Evolutionary conservation across 768 basidiomycete species (phyloP), one percentile per base, ranked within the genome.

Genomic region (Trametes elegans): DNA sequence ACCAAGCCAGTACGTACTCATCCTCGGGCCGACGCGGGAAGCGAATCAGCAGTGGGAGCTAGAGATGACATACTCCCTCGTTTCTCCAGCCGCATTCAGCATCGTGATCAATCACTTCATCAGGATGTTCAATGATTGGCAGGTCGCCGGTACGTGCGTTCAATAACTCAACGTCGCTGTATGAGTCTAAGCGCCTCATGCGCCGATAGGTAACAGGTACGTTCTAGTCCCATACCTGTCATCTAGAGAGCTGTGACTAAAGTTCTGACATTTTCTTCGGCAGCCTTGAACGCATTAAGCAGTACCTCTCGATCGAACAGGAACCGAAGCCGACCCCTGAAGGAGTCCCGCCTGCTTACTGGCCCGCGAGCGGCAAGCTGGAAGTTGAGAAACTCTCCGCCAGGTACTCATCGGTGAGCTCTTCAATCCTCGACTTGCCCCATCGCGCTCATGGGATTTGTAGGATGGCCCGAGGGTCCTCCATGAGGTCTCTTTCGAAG

Each of bases 321-420:
- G 83, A 85, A 64, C 73, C 73, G 0, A 65, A 51, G 27, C 44
- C 53, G 11, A 51, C 48, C 4, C 40, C 31, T 32, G 57, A 67
- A 7, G 76, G 75, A 4, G 64, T 73, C n/a, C 83, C 83, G 0
- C 81, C 83, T 5, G 83, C 83, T 0, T 78, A 82, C 49, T 85
- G 83, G 84, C 84, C 84, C 2, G 70, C 82, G 1, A 79, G 77
- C 21, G 84, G 83, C 1, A 66, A 73, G 8, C 69, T 85, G 19
- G 58, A 64, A 5, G 77, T 82, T 5, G 77, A 83, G 58, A 74
- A 78, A 39, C 69, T 84, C 4, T 75, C 72, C n/a, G 83, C 83
- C 0, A 68, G 72, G 41, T 81, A 80, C 58, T 74, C 73, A 23
- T 40, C 48, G 23, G 51, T 52, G 19, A n/a, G n/a, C n/a, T n/a